Evolutionary conservation across 31 red algal genomes (phyloP), one percentile per base, ranked within the genome.

Genomic region (Bonnemaisonia californica): DNA sequence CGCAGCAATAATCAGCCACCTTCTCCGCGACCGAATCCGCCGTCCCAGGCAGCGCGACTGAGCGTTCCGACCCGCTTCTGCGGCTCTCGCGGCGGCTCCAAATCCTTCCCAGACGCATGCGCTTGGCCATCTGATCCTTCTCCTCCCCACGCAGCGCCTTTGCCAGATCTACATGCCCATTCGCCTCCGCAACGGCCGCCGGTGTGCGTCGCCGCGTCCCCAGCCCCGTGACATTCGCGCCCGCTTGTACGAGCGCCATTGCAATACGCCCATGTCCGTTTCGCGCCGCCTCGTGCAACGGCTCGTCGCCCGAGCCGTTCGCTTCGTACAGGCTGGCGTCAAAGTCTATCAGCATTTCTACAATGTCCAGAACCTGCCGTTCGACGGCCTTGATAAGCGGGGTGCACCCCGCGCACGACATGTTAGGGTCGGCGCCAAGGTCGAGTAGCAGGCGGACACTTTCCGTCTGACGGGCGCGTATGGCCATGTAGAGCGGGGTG

Each of bases 401-500:
- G 3, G 83, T 47, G 32, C 39, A 40, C 28, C 42, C 71, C 3
- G 54, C 28, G 51, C 35, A 32, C 4, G 38, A 41, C 38, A 26
- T 26, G 40, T 87, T 64, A 2, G 74, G 72, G 33, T 78, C 74
- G 5, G 73, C 83, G 40, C 83, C 83, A 38, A 62, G 62, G 1
- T 57, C 55, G 4, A 89, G 77, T 62, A 89, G 57, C 2, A 81
- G 30, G 29, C 29, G 41, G 13, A 54, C 40, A 47, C 72, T 73
- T 29, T 56, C 39, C 4, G 67, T 54, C 4, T 73, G 65, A 34
- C 58, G 68, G 57, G 77, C 59, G 5, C 72, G 61, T 51, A 62
- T 62, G 0, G 74, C 83, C 83, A 87, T 70, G 73, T 68, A 87
- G 16, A 87, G 73, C 48, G 74, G 83, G 2, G 83, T 87, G 51